Evolutionary conservation across 2,329 filamentous ascomycete species (phyloP).

Genomic region (Parastagonospora nodorum): DNA sequence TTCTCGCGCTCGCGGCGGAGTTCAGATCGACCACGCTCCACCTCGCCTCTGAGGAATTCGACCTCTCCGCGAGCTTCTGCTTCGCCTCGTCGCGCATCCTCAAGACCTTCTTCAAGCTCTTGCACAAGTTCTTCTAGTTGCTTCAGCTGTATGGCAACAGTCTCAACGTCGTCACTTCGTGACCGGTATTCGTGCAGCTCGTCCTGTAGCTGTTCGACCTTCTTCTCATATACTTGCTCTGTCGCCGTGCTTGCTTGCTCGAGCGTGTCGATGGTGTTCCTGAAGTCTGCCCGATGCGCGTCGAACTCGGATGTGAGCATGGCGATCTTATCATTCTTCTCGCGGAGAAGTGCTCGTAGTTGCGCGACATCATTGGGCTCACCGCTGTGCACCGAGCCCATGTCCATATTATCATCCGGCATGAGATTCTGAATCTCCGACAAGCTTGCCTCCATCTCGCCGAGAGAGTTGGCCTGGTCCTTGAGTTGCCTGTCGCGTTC

Average conservation of each 20-base stretch:
- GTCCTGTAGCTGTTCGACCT: constrained; percentile 81
- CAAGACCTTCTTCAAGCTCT: constrained; percentile 93
- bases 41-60: constrained; percentile 92
- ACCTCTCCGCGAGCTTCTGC: constrained; percentile 95
- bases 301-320: constrained; percentile 95
- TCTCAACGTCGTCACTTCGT: constrained; percentile 85
- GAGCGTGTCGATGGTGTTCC: constrained; percentile 94
- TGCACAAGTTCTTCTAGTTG: constrained; percentile 95
- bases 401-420: constrained; percentile 57
- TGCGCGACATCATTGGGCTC: constrained; percentile 70
- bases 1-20: constrained; percentile 87
- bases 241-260: constrained; percentile 96
- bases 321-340: constrained; percentile 96
- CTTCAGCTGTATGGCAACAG: constrained; percentile 87
- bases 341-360: constrained; percentile 79
- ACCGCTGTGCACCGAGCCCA: constrained; percentile 52
- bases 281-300: constrained; percentile 89
- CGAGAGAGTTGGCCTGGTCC: constrained; percentile 80
- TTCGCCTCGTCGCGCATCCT: constrained; percentile 91
- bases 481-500: constrained; percentile 87
- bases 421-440: constrained; percentile 80
- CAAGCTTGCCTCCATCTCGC: constrained; percentile 88
- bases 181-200: constrained; percentile 84
- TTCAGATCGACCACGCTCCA: constrained; percentile 88
- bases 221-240: constrained; percentile 91